phyloP scores from a whole-genome alignment of 1,139 yeast species.

The Diutina siamensis region DNA sequence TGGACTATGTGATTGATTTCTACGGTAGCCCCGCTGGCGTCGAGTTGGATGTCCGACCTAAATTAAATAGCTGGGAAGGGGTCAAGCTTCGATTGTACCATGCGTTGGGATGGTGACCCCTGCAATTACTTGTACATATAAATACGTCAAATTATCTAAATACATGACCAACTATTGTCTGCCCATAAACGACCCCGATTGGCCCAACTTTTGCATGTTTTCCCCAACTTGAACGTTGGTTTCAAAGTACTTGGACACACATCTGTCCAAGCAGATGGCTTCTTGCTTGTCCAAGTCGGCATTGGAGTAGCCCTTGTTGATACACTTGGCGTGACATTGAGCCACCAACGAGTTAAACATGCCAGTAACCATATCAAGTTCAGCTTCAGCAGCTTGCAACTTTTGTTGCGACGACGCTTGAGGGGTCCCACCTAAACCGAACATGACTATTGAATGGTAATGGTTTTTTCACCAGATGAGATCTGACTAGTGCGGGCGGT shows the following conservation, averaged over 20 bases:
- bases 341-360: constrained; percentile 84
- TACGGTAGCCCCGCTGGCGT: constrained; percentile 54
- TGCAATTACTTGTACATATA: neutral
- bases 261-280: constrained; percentile 88
- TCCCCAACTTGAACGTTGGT: constrained; percentile 96
- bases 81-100: constrained; percentile 50
- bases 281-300: constrained; percentile 78
- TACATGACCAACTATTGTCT: constrained; percentile 17
- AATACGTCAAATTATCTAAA: neutral
- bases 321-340: constrained; percentile 87
- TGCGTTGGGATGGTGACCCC: constrained; percentile 35
- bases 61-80: constrained; percentile 73
- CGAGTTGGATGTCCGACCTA: constrained; percentile 85
- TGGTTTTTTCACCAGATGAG: constrained; percentile 6
- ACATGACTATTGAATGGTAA: constrained; percentile 18
- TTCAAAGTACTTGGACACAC: constrained; percentile 94
- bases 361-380: constrained; percentile 91
- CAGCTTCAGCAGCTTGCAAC: constrained; percentile 73
- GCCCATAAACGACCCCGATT: constrained; percentile 40
- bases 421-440: constrained; percentile 76
- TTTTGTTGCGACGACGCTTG: constrained; percentile 66
- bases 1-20: constrained; percentile 90
- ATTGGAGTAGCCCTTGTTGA: constrained; percentile 51
- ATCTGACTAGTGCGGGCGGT: constrained; percentile 5
- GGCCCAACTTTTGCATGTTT: constrained; percentile 69